Evolutionary conservation across 2,329 filamentous ascomycete genomes (phyloP), one percentile per base, ranked within the genome.

Genomic region (Ustulina deusta): DNA sequence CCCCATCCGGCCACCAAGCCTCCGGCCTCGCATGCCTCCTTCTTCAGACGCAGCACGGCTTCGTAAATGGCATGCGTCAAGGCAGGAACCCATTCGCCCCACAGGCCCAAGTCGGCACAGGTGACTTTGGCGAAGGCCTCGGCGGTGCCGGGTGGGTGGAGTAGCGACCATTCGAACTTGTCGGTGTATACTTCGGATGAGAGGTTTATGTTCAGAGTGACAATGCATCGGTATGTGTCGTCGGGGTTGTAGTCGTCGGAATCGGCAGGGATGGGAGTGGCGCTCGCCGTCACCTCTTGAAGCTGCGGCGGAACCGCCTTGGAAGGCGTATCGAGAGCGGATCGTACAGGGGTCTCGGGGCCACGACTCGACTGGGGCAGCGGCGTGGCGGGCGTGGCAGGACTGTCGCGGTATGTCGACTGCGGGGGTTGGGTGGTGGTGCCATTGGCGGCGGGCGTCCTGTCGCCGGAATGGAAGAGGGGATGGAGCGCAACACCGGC

Each of bases 1-100:
- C 88, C 87, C 83, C 90, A 89, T 46, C 91, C 91, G 17, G 89
- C 85, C n/a, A 97, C 90, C 7, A 97, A 82, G 0, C 94, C 94
- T 42, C 93, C 94, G 44, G 93, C 93, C 79, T 98, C 96, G 76
- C 94, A 97, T 0, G 94, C 93, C 77, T 98, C 96, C 80, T 99
- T 99, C 83, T 98, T 98, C 36, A 97, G 83, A 54, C 93, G 91
- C 70, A 98, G 80, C 0, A 97, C 94, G 10, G 96, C 93, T 80
- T 99, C 96, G 79, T 98, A 98, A 73, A 99, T 98, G 38, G 94
- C 96, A 77, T 97, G 95, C 15, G 96, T 93, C 83, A 99, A 93
- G 34, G 93, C 93, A 2, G 94, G 92, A 4, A 97, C 89, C 94
- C 96, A 99, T 81, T 99, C 96, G 52, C 94, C 93, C 6, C 90